Base-by-base conservation (phyloP, 1,284 basidiomycete species). In the Inonotus obliquus region DNA sequence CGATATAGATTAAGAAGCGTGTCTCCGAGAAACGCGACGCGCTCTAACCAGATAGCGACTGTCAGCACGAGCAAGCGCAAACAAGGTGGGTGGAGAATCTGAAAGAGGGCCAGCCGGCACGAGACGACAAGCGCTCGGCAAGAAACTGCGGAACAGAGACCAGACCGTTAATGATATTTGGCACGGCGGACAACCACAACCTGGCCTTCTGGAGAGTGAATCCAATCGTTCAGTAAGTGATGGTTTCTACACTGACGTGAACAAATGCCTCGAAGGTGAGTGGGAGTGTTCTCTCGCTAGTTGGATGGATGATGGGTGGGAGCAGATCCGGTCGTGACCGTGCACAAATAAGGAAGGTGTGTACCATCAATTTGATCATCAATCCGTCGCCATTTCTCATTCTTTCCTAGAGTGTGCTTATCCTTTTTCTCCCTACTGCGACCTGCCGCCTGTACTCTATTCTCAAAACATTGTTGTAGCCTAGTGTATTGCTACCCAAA, bases 1-100 rank as follows among this genome's bases (percentile, higher is more conserved):
- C 56, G 60, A 61, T 61, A 44, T 23, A 35, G 32, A 37, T n/a
- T 48, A 35, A 44, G 60, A 61, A 27, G 17, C 58, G 21, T 23
- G 51, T 41, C 21, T 39, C 37, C 14, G 58, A 14, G 32, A 37
- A 38, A 27, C 51, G 27, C 32, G 25, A 27, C 35, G 51, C 27
- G 27, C 51, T 9, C 9, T 9, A 9, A n/a, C 7, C 21, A 49
- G 47, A 49, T 27, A 14, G 19, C 17, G 52, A 54, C 29, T 7
- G 29, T 39, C 25, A 54, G 11, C 6, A 29, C 29, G 32, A 35
- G 52, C 10, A 13, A 35, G 19, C 32, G 29, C 21, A 7, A 29
- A 32, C n/a, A 10, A 4, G 5, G 27, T 14, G n/a, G 7, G 27
- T 17, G 41, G 7, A 2, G 19, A 44, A 14, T 17, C 17, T 44